A percentile compares a stretch with the other conserved stretches of the same genome.
Conservation (phyloP, 345 rosid genomes). For the Turritis glabra region DNA sequence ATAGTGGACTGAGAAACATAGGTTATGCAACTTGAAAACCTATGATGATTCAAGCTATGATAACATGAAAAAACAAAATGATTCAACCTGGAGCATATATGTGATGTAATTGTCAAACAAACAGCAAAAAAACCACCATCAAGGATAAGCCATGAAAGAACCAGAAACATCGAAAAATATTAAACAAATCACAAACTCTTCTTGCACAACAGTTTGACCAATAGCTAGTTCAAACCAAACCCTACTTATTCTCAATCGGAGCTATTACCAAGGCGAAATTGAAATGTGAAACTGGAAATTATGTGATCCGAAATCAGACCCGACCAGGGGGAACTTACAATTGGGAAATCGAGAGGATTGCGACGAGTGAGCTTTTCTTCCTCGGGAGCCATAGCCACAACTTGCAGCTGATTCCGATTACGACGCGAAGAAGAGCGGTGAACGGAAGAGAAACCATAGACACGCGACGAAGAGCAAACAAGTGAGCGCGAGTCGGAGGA, state of each 20-base stretch:
- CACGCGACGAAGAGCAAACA: constrained; percentile 24
- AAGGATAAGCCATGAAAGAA: neutral
- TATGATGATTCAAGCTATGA: too few species aligned
- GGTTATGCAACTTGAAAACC: too few species aligned
- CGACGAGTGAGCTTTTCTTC: constrained; percentile 73
- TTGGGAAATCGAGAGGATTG: constrained; percentile 69
- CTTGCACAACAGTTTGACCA: neutral
- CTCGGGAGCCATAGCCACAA: constrained; percentile 75
- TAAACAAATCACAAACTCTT: neutral
- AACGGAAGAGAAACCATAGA: constrained; percentile 16
- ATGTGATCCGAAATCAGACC: constrained; percentile 19
- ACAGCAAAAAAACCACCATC: neutral
- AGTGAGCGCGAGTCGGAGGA: constrained; percentile 8
- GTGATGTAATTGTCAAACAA: neutral
- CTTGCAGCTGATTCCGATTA: constrained; percentile 28
- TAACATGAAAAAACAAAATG: too few species aligned
- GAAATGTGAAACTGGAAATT: too few species aligned
- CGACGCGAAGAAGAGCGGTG: constrained; percentile 20
- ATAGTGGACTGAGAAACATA: neutral
- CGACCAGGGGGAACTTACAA: constrained; percentile 39
- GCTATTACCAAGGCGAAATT: too few species aligned
- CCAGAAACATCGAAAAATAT: neutral
- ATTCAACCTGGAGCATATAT: too few species aligned
- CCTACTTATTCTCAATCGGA: neutral
- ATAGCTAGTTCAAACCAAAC: neutral